A percentile compares a stretch with the other conserved stretches of the same genome.
Evolutionary conservation across 202 grass and related monocot genomes (phyloP).

Genomic region (Schoenoplectus triqueter): DNA sequence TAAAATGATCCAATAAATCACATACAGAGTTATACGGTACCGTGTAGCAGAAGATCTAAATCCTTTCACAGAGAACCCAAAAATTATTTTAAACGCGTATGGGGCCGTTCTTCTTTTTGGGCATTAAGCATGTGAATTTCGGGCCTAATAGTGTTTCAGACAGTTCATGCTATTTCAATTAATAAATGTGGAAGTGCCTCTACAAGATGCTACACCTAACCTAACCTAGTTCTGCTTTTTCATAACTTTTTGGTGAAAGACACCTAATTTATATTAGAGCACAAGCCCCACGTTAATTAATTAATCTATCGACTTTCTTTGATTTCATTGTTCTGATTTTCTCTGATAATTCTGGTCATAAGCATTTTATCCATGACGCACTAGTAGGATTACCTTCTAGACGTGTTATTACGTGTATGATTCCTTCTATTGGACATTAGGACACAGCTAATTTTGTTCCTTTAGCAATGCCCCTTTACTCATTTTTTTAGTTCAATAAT

Average conservation of each 20-base stretch:
- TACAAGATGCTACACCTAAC: conserved; percentile 40
- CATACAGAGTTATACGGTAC: too few relatives aligned
- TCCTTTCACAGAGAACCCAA: not conserved
- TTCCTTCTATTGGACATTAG: not conserved
- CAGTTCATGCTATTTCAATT: not conserved
- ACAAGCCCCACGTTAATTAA: not conserved
- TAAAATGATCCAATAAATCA: too few relatives aligned
- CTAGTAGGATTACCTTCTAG: not conserved
- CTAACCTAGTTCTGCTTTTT: conserved; percentile 35
- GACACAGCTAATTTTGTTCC: not conserved
- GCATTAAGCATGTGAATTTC: conserved; percentile 41
- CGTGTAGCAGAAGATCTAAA: too few relatives aligned
- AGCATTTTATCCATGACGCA: not conserved
- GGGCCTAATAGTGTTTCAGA: not conserved
- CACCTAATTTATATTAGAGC: conserved; percentile 27
- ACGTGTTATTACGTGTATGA: not conserved
- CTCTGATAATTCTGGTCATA: conserved; percentile 15
- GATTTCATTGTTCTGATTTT: conserved; percentile 6
- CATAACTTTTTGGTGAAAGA: conserved; percentile 38
- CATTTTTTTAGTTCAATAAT: not conserved
- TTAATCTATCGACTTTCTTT: not conserved
- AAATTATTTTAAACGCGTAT: not conserved
- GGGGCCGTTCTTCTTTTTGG: not conserved
- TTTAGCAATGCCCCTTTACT: not conserved
- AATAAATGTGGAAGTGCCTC: conserved; percentile 38